Conservation (phyloP, 163 green algal genomes). For the Chlamydomonas reinhardtii region DNA sequence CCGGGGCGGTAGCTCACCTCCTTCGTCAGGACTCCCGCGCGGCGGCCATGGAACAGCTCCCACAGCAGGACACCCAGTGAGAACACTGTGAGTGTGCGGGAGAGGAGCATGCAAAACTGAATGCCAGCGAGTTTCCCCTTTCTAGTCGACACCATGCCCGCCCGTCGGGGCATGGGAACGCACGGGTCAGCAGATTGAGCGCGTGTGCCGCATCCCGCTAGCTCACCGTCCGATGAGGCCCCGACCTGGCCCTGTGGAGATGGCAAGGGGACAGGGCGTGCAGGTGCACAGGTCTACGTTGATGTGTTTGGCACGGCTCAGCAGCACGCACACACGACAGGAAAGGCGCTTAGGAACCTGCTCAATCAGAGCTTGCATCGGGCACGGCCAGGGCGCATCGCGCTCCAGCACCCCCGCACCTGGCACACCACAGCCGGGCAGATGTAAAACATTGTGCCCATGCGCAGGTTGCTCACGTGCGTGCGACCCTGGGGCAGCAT, state of each 20-base stretch:
- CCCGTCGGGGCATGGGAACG: neutral
- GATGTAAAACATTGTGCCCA: slow-evolving; percentile 56
- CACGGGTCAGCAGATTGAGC: neutral
- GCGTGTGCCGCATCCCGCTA: too few species aligned
- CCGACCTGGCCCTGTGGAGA: slow-evolving; percentile 10
- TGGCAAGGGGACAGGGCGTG: neutral
- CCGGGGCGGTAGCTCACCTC: neutral
- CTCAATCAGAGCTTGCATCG: too few species aligned
- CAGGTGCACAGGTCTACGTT: too few species aligned
- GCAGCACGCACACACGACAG: too few species aligned
- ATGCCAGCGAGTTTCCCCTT: too few species aligned
- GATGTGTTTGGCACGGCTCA: neutral
- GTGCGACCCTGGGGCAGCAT: slow-evolving; percentile 50
- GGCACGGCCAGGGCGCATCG: neutral
- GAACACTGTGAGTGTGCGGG: neutral
- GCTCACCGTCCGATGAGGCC: slow-evolving; percentile 9
- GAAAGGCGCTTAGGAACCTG: too few species aligned
- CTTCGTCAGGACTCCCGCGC: neutral
- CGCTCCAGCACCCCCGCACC: neutral
- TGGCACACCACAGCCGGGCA: slow-evolving; percentile 35
- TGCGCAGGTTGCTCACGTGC: slow-evolving; percentile 51
- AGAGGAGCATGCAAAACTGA: too few species aligned
- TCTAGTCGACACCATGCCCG: too few species aligned
- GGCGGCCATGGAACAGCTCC: slow-evolving; percentile 51
- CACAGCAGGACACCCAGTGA: slow-evolving; percentile 49